These are phyloP conservation scores for Backusella luteola DNA, from an alignment of 192 early-diverging fungal genomes.

Conservation along the genomic window DNA sequence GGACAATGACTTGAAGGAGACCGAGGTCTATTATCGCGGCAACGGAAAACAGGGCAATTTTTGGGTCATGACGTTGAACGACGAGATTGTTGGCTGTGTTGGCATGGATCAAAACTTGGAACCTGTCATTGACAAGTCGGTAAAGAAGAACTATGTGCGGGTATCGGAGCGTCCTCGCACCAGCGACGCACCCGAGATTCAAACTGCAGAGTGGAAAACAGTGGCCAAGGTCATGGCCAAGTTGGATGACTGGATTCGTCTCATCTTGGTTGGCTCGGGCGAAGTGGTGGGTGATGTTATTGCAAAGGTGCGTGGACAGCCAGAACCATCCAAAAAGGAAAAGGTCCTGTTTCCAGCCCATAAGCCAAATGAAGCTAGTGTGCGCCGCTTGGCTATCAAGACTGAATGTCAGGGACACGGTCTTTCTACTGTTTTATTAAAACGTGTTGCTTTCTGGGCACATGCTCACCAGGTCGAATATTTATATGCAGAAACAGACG, in stretches of 20 bases:
- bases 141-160: background rate
- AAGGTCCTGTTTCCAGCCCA: conserved; percentile 22
- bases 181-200: background rate
- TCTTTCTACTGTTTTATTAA: conserved; percentile 36
- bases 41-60: conserved; percentile 20
- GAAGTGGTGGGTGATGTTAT: conserved; percentile 7
- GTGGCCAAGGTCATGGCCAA: conserved; percentile 12
- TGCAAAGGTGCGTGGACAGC: background rate
- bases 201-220: conserved; percentile 15
- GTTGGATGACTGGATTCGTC: conserved; percentile 25
- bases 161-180: background rate
- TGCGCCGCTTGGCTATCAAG: conserved; percentile 35
- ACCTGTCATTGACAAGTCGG: background rate
- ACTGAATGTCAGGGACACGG: conserved; percentile 37
- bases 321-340: background rate
- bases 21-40: conserved; percentile 30
- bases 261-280: background rate
- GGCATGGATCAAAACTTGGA: conserved; percentile 26
- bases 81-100: conserved; percentile 30
- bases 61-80: conserved; percentile 39
- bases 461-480: conserved; percentile 33
- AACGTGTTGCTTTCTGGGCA: conserved; percentile 35
- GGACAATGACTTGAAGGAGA: conserved; percentile 34
- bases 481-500: conserved; percentile 37
- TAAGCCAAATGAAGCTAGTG: conserved; percentile 32